Evolutionary conservation across 192 early-diverging fungal genomes (phyloP), one percentile per base, ranked within the genome.

Genomic region (Coemansia asiatica): DNA sequence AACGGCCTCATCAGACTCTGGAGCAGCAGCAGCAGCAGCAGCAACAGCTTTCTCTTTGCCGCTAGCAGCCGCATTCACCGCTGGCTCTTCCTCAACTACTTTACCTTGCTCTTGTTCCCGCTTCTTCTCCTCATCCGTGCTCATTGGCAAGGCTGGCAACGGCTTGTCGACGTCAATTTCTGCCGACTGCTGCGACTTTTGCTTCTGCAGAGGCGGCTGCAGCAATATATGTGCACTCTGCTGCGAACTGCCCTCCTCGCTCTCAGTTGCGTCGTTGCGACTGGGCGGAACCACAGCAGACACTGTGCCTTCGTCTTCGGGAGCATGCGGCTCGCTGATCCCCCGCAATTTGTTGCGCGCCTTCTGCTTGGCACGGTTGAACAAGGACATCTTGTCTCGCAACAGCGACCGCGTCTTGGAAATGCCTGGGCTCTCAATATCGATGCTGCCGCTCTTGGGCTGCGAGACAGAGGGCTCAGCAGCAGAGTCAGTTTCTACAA

Each of bases 341-440:
- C 75, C 66, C 4, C 55, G 70, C 16, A 79, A 33, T 67, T 66
- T 73, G 61, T 61, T 70, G 25, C 68, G 59, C 5, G 76, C 76
- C 67, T 58, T 69, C 22, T 70, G 58, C 36, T 59, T 63, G 18
- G 64, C 71, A 1, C 76, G 71, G 35, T 71, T 79, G 38, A 79
- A 70, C 61, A 64, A 36, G 36, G 76, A 51, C 46, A 79, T 70
- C 65, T 79, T 79, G 51, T 79, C 71, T n/a, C 76, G 72, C 8
- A 79, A 44, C 16, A 61, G 63, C 36, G 68, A 64, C 31, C 67
- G 71, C 28, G 76, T 72, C 46, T 65, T 66, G 25, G 71, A 67
- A 9, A 71, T 57, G 29, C 33, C 29, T 2, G 56, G 6, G 8
- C 6, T 57, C 9, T 57, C 56, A 18, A 7, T 35, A 5, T 16